Evolutionary conservation across 805 yeast genomes (phyloP), one percentile per base, ranked within the genome.

Genomic region (Schwanniomyces vanrijiae): DNA sequence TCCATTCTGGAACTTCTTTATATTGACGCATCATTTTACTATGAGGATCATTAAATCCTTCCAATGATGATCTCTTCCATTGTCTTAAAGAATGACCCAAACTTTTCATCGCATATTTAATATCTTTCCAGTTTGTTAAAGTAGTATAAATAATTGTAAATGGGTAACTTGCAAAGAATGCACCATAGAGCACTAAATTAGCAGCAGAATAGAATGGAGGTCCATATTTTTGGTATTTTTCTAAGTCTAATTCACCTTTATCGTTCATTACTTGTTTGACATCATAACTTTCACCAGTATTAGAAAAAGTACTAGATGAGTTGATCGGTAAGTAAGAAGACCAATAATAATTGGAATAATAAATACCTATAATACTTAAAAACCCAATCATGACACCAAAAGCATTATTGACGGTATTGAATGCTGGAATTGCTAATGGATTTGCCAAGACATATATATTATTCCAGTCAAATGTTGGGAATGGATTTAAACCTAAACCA

Each of bases 401-500:
- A 40, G 47, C 51, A 16, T 21, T 44, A 41, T 51, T 54, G 26
- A 53, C 46, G 1, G 52, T 45, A 14, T 48, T 40, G 52, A 61
- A 76, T 43, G 72, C 69, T 21, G 86, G 86, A 13, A 69, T 46
- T 9, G 72, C 54, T 59, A 82, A 66, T 1, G 69, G 56, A 18
- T 84, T 78, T 14, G 83, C 83, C 6, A 55, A 42, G 26, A 54
- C 55, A 25, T 50, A 60, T 8, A 71, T 52, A 22, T 71, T 59
- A 61, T 77, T 79, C 62, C 83, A 80, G 42, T 81, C 86, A 58
- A 81, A 73, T 1, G 81, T 69, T 7, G 84, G 60, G 39, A 77
- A 55, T 11, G 84, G 84, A 56, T 80, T 81, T 39, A 80, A 48
- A 8, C 84, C 85, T 22, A 81, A 49, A 13, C 84, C 84, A 22